Evolutionary conservation across 495 filamentous ascomycete genomes (phyloP).

Genomic region (Xylaria acuta): DNA sequence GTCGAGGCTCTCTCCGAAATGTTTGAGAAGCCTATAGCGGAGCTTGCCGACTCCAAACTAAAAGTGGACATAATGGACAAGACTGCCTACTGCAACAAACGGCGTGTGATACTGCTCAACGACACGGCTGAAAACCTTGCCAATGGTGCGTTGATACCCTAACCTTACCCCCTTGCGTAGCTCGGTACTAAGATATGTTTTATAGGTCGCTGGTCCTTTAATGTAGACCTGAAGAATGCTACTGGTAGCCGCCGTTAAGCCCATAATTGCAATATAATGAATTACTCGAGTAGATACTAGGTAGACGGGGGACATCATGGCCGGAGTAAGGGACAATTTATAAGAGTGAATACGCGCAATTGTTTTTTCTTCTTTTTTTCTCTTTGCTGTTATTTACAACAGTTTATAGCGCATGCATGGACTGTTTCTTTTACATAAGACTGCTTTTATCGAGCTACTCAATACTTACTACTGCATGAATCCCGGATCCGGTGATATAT

Average conservation of each 20-base stretch:
- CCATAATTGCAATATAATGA: constrained; percentile 14
- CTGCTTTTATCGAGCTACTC: background rate
- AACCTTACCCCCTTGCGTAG: background rate
- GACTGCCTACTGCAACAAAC: constrained; percentile 93
- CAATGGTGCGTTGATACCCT: constrained; percentile 65
- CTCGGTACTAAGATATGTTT: constrained; percentile 16
- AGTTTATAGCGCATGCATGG: background rate
- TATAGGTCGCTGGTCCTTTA: constrained; percentile 56
- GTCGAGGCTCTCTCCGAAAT: constrained; percentile 95
- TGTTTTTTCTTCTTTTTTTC: background rate
- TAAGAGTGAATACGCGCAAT: constrained; percentile 17
- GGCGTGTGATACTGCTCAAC: constrained; percentile 84
- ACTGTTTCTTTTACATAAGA: background rate
- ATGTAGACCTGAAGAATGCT: constrained; percentile 46
- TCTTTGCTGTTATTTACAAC: background rate
- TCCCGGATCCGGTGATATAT: background rate
- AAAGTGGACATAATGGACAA: constrained; percentile 99
- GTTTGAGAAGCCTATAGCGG: constrained; percentile 92
- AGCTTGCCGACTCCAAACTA: constrained; percentile 72
- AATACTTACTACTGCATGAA: background rate
- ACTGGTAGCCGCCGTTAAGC: constrained; percentile 12
- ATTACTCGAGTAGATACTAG: constrained; percentile 16
- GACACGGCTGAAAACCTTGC: constrained; percentile 92
- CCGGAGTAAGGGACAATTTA: constrained; percentile 21
- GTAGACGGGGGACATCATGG: constrained; percentile 27